Base-by-base conservation (phyloP, 2,329 filamentous ascomycete species). In the Arthrobotrys pseudoclavata region DNA sequence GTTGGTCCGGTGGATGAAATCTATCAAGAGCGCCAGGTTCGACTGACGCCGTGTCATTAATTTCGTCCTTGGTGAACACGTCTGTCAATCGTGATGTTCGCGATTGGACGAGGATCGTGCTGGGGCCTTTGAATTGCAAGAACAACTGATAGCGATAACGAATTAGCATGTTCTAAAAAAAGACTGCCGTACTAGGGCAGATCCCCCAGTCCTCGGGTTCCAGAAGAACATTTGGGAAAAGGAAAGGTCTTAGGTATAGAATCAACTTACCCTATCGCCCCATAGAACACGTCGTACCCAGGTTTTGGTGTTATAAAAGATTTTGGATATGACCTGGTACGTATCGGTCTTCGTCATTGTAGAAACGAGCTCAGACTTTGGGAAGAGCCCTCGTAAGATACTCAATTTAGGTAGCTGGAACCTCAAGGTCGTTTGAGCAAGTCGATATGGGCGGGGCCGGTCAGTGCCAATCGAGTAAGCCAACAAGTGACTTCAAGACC, bases 21-120 rank as follows among this genome's bases (percentile, higher is more conserved):
- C 90, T 90, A 40, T 88, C 85, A 0, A 92, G 87, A 0, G 87
- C 87, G 0, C 94, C 95, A 0, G 93, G 89, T 34, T 94, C 91
- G 4, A 90, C 87, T 82, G 94, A 91, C 0, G 95, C 95, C 77
- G 97, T 92, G 84, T 98, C 96, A 80, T 97, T 94, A 69, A 98
- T 89, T 80, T 99, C 91, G 61, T 90, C 88, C 29, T 87, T 86
- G 3, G 91, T 92, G 80, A 99, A 86, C 1, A 92, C 88, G 80
- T 99, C 95, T 66, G 89, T 90, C 50, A 97, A 85, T 15, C 91
- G 88, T 22, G 92, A 89, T 13, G 91, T 94, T n/a, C 95, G 89
- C 64, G 93, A 96, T 79, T 97, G 96, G 81, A 99, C 86, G 50
- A 98, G 87, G 60, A 99, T 88, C 1, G 92, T 97, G 4, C 89